Base-by-base conservation (phyloP, 306 rosid species). In the Canavalia ensiformis region DNA sequence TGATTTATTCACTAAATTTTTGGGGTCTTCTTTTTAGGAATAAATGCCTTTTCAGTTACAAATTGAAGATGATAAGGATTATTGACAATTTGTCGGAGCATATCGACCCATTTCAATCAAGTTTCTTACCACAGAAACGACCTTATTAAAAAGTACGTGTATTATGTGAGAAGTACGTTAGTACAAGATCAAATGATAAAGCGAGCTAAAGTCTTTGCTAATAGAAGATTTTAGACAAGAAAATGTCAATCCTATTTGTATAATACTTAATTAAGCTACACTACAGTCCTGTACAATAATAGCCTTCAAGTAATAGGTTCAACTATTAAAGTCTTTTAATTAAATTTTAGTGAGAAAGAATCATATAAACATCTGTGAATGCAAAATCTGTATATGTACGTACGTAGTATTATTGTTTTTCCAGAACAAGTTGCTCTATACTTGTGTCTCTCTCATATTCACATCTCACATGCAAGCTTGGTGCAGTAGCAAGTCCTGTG, bases 401-500 rank as follows among this genome's bases (percentile, higher is more conserved):
- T 18, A 18, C 58, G 30, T 67, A 68, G 33, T 56, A 30, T 4
- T 52, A 42, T 55, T 41, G 56, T 67, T 67, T 55, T 42, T 30
- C 45, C 29, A 42, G 58, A 78, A 68, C 33, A 8, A 69, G 74
- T 69, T 69, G 56, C 18, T 69, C 3, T 41, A 64, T 6, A 66
- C 35, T 37, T 74, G 2, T 33, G 33, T 55, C n/a, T 66, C 80
- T 75, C 66, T 76, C 66, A 58, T 28, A 58, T 82, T 57, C 49
- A 54, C 35, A 72, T 67, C 68, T 57, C 77, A 73, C 84, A 74
- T 74, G 73, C 78, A 68, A 25, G 18, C 13, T 59, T 72, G 57
- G 8, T 47, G 76, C 84, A 73, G 84, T 84, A 74, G 52, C 66
- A 47, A 57, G 62, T 75, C 68, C 58, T 52, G 75, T 57, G 84